phyloP scores from a whole-genome alignment of 495 filamentous ascomycete species.

The Baudoinia panamericana region DNA sequence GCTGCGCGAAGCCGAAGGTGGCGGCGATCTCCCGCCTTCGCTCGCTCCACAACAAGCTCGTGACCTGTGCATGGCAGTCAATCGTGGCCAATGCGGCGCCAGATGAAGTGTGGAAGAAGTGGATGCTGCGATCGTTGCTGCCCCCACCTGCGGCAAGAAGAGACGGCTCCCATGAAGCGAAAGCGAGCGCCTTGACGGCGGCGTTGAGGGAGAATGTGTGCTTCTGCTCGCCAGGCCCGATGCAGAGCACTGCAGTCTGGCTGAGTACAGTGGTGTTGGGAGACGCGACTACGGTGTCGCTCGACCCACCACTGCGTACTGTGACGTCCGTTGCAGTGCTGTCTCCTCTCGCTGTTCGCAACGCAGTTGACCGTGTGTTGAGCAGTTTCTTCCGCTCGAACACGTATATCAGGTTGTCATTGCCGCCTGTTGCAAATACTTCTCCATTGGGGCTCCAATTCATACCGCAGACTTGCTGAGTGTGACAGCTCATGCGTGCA shows the following conservation, averaged over 20 bases:
- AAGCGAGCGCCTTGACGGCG: conserved; percentile 92
- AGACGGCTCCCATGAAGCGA: conserved; percentile 86
- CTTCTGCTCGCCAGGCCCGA: conserved; percentile 44
- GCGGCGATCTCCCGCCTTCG: conserved; percentile 78
- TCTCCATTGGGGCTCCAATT: conserved; percentile 70
- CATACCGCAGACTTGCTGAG: conserved; percentile 83
- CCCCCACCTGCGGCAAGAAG: conserved; percentile 87
- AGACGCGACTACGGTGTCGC: conserved; percentile 11
- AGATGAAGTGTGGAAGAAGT: conserved; percentile 83
- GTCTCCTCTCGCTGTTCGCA: background rate
- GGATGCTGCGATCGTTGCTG: conserved; percentile 85
- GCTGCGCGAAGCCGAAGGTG: conserved; percentile 91
- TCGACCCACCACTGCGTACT: conserved; percentile 20
- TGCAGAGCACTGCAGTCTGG: conserved; percentile 19
- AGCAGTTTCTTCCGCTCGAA: conserved; percentile 58
- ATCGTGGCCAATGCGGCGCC: conserved; percentile 82
- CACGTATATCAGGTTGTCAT: conserved; percentile 79
- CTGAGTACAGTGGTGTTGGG: background rate
- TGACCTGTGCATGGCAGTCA: conserved; percentile 85
- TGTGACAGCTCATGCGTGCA: conserved; percentile 64
- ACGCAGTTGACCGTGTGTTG: background rate
- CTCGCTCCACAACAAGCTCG: conserved; percentile 79
- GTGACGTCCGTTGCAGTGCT: conserved; percentile 16
- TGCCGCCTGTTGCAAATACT: conserved; percentile 76
- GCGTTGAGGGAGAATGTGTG: conserved; percentile 69